Percentiles rank a stretch among this genome's conserved stretches.
These are phyloP conservation scores for Zoysia matrella DNA, from an alignment of 202 grass and related monocot genomes.

Conservation along the genomic window DNA sequence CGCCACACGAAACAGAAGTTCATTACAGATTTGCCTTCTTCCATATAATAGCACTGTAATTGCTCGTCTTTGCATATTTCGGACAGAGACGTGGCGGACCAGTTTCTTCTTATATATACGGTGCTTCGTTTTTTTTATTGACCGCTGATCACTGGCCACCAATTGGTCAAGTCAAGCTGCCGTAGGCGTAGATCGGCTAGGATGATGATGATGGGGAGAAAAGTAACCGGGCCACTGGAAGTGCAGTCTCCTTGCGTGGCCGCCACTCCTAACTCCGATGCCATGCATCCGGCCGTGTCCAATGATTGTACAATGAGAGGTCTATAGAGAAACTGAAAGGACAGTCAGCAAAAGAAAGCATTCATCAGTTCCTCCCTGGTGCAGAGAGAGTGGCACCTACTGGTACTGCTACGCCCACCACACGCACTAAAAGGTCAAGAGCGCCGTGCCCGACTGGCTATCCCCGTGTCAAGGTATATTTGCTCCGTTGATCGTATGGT, in stretches of 20 bases:
- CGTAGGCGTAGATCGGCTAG: no score
- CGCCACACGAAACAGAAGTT: no score
- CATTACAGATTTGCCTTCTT: no score
- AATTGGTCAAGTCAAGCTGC: no score
- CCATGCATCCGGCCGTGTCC: not conserved
- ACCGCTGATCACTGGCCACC: no score
- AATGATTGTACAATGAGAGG: not conserved
- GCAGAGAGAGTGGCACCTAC: not conserved
- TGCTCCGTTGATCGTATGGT: no score
- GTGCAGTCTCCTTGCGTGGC: slow-evolving; percentile 37
- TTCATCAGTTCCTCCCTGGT: not conserved
- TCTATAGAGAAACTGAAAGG: not conserved
- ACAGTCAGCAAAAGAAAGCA: not conserved
- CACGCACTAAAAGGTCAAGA: not conserved
- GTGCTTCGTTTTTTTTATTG: no score
- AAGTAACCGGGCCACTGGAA: not conserved
- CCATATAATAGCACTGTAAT: no score
- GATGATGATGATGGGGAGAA: no score
- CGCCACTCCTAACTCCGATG: slow-evolving; percentile 5
- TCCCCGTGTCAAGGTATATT: not conserved
- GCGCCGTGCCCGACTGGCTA: not conserved
- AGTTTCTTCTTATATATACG: no score
- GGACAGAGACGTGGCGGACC: no score
- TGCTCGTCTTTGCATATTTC: no score
- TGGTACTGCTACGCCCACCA: not conserved